Percentiles rank a stretch among this genome's conserved stretches.
Evolutionary conservation across 306 rosid species (phyloP).

Genomic region (Lathyrus oleraceus): DNA sequence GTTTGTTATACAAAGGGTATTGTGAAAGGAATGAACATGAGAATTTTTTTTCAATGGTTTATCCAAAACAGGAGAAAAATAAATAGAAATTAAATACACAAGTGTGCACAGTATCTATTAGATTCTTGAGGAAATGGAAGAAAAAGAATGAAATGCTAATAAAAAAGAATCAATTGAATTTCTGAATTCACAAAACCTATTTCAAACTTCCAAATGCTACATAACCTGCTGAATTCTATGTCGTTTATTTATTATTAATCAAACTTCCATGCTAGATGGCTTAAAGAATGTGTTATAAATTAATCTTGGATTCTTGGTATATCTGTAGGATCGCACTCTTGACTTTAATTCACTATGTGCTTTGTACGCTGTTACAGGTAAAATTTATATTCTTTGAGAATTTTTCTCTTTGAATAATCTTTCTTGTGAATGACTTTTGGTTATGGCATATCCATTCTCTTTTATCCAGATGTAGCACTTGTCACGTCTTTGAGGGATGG

Average conservation of each 20-base stretch:
- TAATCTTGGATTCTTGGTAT: slow-evolving; percentile 29
- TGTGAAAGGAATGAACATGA: neutral
- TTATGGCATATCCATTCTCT: slow-evolving; percentile 14
- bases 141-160: neutral
- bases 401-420: neutral
- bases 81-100: neutral
- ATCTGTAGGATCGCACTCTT: slow-evolving; percentile 87
- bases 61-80: neutral
- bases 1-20: too few species aligned
- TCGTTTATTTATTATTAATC: slow-evolving; percentile 25
- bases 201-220: neutral
- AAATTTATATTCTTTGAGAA: slow-evolving; percentile 8
- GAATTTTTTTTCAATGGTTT: neutral
- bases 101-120: neutral
- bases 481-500: slow-evolving; percentile 97
- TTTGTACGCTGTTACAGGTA: slow-evolving; percentile 93
- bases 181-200: neutral
- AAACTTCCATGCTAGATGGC: slow-evolving; percentile 47
- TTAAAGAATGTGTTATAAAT: neutral
- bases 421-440: slow-evolving; percentile 18
- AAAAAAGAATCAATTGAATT: neutral
- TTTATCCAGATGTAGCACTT: slow-evolving; percentile 83
- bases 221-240: neutral
- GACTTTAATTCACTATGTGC: slow-evolving; percentile 93
- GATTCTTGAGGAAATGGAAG: neutral